Conservation (phyloP, 768 basidiomycete genomes). For the Lenzites betulinus region DNA sequence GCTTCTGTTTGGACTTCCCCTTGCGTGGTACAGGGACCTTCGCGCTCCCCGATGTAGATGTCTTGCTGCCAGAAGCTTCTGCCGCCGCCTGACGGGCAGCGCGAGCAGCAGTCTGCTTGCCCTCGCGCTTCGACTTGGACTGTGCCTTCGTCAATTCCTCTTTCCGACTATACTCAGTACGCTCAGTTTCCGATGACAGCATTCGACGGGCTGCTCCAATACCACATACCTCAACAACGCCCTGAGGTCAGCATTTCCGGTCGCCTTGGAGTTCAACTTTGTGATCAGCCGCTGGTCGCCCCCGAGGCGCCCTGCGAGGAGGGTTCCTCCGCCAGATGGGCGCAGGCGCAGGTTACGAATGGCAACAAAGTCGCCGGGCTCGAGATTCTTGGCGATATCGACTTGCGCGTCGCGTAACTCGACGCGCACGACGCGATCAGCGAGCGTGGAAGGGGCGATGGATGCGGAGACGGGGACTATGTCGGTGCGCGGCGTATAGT, state of each 20-base stretch:
- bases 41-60: background rate
- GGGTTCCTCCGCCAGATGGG: conserved; percentile 31
- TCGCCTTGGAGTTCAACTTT: conserved; percentile 42
- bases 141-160: conserved; percentile 33
- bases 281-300: conserved; percentile 47
- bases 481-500: conserved; percentile 57
- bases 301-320: conserved; percentile 48
- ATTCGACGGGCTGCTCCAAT: no score
- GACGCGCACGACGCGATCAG: conserved; percentile 54
- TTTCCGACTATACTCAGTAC: conserved; percentile 33
- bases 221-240: conserved; percentile 45
- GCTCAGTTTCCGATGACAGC: background rate
- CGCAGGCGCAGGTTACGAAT: conserved; percentile 57
- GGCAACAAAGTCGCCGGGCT: conserved; percentile 44
- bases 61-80: background rate
- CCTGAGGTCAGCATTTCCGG: conserved; percentile 41
- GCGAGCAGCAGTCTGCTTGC: conserved; percentile 5
- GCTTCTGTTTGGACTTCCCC: background rate
- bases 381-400: conserved; percentile 40
- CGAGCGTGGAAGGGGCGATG: conserved; percentile 42
- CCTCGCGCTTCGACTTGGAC: conserved; percentile 13
- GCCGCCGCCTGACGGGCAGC: conserved; percentile 7
- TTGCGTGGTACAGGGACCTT: background rate
- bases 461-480: conserved; percentile 36
- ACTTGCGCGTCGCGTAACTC: conserved; percentile 51